Evolutionary conservation across 768 basidiomycete species (phyloP).

Genomic region (Termitomyces titanicus): DNA sequence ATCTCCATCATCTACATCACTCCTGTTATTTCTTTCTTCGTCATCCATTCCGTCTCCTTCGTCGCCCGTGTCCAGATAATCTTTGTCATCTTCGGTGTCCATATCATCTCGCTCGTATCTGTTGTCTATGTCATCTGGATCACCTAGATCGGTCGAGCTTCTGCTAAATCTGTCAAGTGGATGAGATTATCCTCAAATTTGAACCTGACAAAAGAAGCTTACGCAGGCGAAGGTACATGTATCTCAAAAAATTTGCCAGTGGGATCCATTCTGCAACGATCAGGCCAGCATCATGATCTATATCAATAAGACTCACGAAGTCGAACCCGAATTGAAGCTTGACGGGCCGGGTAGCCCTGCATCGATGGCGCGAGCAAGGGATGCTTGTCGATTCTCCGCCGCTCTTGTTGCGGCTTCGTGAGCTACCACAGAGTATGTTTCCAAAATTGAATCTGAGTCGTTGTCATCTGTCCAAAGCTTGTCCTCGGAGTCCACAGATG

Average conservation of each 20-base stretch:
- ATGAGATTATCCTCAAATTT: background rate
- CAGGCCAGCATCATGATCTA: background rate
- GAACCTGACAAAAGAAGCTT: background rate
- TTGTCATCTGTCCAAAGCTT: background rate
- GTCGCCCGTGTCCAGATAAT: background rate
- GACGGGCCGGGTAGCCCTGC: slow-evolving; percentile 13
- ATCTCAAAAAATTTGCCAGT: background rate
- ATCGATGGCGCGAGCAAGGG: slow-evolving; percentile 2
- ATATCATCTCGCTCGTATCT: background rate
- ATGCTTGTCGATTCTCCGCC: slow-evolving; percentile 3
- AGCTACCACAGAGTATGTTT: background rate
- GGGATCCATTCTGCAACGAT: background rate
- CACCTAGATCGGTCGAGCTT: slow-evolving; percentile 1
- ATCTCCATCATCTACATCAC: background rate
- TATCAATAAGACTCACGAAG: background rate
- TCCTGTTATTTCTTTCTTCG: background rate
- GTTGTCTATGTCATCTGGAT: background rate
- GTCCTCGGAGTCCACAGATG: background rate
- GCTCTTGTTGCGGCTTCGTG: background rate
- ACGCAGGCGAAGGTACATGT: background rate
- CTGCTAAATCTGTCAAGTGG: background rate
- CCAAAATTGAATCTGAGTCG: background rate
- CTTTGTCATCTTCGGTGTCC: background rate
- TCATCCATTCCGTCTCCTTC: background rate
- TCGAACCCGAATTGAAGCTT: background rate